Evolutionary conservation across 208 protist genomes (phyloP).

Genomic region (Crithidia thermophila): DNA sequence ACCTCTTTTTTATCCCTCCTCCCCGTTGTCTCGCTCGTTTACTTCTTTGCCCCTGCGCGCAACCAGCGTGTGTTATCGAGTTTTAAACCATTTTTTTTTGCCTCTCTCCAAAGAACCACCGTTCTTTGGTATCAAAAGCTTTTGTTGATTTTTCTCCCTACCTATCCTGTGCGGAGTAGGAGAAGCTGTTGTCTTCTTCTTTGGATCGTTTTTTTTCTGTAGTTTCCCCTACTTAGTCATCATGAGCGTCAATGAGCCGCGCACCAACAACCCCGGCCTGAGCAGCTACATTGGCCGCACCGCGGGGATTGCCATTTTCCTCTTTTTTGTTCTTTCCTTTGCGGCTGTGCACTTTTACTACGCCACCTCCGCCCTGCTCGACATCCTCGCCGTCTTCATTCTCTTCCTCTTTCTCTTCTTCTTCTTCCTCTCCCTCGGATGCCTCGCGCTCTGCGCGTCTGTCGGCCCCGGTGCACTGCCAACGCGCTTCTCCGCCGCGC

Average conservation of each 20-base stretch:
- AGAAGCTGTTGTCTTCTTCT: too few species aligned
- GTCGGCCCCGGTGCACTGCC: conserved; percentile 39
- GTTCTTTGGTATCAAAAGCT: too few species aligned
- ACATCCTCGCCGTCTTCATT: conserved; percentile 14
- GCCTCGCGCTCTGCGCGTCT: conserved; percentile 5
- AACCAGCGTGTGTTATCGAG: too few species aligned
- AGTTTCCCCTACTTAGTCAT: not conserved
- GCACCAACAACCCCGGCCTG: conserved; percentile 25
- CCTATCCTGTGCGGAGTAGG: too few species aligned
- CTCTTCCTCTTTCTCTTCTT: conserved; percentile 25
- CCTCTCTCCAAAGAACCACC: too few species aligned
- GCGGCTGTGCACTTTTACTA: conserved; percentile 31
- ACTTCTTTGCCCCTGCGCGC: too few species aligned
- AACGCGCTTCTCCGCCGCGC: conserved; percentile 36
- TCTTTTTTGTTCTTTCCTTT: conserved; percentile 13
- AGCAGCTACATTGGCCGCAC: conserved; percentile 15
- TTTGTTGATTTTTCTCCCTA: too few species aligned
- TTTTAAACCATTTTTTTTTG: too few species aligned
- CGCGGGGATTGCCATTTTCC: not conserved
- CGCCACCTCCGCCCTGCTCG: conserved; percentile 20
- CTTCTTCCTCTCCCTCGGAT: conserved; percentile 20
- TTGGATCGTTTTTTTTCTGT: too few species aligned
- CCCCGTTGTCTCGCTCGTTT: too few species aligned
- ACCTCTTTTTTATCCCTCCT: too few species aligned
- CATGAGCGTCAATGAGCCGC: conserved; percentile 14